phyloP scores from a whole-genome alignment of 345 rosid species.

The Euphorbia lathyris region DNA sequence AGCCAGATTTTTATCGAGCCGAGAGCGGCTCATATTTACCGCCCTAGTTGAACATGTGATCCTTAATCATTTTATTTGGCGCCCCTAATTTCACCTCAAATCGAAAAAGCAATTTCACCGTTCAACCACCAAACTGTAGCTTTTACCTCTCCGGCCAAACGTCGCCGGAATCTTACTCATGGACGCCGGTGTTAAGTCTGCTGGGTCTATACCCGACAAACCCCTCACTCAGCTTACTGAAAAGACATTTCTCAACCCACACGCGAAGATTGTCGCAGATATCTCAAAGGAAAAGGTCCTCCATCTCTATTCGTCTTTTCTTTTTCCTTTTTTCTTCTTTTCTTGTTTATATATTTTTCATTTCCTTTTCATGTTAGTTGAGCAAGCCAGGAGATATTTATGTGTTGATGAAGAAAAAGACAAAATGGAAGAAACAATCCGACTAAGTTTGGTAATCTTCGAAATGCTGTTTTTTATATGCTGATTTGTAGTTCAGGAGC shows the following conservation, averaged over 20 bases:
- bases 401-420: too few relatives aligned
- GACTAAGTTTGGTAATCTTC: too few relatives aligned
- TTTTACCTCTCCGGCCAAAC: not conserved
- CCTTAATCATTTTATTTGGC: too few relatives aligned
- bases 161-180: conserved; percentile 16
- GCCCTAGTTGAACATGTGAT: too few relatives aligned
- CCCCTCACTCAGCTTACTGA: conserved; percentile 74
- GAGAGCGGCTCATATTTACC: too few relatives aligned
- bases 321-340: conserved; percentile 21
- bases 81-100: too few relatives aligned
- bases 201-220: conserved; percentile 67
- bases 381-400: too few relatives aligned
- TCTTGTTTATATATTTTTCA: too few relatives aligned
- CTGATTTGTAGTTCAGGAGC: too few relatives aligned
- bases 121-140: conserved; percentile 24
- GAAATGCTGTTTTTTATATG: too few relatives aligned
- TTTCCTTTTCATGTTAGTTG: conserved; percentile 16
- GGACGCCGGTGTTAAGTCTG: conserved; percentile 53
- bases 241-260: conserved; percentile 98
- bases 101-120: not conserved
- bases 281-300: conserved; percentile 90
- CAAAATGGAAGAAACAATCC: too few relatives aligned
- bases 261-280: conserved; percentile 94
- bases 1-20: too few relatives aligned
- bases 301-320: conserved; percentile 64